Evolutionary conservation across 208 protist genomes (phyloP), one percentile per base, ranked within the genome.

Genomic region (Acanthamoeba triangularis): DNA sequence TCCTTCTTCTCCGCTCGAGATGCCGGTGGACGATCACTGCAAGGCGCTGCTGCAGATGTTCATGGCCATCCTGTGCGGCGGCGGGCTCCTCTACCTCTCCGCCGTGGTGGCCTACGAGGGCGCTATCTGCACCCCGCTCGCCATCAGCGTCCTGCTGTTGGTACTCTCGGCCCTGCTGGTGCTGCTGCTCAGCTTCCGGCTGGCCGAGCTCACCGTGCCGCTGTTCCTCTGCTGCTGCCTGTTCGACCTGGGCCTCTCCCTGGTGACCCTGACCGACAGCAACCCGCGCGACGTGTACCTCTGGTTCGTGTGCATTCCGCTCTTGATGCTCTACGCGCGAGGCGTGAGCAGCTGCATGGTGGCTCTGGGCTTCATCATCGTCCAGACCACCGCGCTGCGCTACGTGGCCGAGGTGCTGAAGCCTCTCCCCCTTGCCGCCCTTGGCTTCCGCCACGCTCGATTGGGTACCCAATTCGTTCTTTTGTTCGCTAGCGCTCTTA

Each of bases 261-360:
- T 82, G 28, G 41, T 82, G 33, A 82, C 44, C 18, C 44, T 82
- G 28, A 82, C 74, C 44, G 74, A 82, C 74, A 41, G 74, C 74
- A 82, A 82, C 37, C 74, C 74, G 6, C 74, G 74, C 7, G 74
- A 82, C 37, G 28, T 82, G 41, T 82, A 82, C 37, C 33, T 30
- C 33, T 82, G 74, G 74, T 82, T 54, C 44, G 35, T 82, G 74
- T 82, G 74, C 74, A 82, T 82, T 23, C 74, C 74, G 37, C 1
- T 82, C 11, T 37, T 82, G 10, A 44, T 82, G 74, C 74, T 82
- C 37, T 82, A 82, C 74, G 74, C 44, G 6, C 74, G 74, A n/a
- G 74, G 74, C 16, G 74, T 52, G 37, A 28, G 74, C 74, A 82
- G 74, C 74, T 82, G 74, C 25, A 7, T 49, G 37, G 74, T 49